Base-by-base conservation (phyloP, 1,139 yeast species). In the Debaryomyces robertsiae region DNA sequence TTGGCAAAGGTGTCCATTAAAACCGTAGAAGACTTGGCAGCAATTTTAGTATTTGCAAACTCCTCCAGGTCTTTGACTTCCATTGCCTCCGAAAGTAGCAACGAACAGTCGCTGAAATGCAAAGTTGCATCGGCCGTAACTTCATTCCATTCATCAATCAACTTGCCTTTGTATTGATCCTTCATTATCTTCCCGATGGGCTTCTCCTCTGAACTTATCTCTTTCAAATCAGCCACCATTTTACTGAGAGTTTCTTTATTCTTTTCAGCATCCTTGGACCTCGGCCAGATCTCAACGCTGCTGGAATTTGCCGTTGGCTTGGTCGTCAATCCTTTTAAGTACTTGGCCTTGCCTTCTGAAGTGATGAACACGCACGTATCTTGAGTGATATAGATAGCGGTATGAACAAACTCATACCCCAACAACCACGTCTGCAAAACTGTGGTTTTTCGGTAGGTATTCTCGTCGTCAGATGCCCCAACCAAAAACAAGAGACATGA, bases 371-470 rank as follows among this genome's bases (percentile, higher is more conserved):
- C 66, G 37, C 83, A 70, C 53, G 80, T 81, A 33, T 77, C 77
- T 41, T 77, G 74, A 4, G 87, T 78, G 45, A 91, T 68, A 39
- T 77, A 81, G 44, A 93, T 65, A 32, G 82, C 83, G 1, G 98
- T 90, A 43, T 95, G 94, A 16, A 96, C 95, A 58, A 93, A 91
- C 60, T 94, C 98, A 60, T 91, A 93, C 5, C 98, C 97, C 44
- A 93, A 69, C 44, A 93, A 70, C 98, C 98, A 93, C 38, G 85
- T 85, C 60, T 91, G 98, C 36, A 91, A 65, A 37, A 87, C 86
- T 0, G 96, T 84, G 9, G 96, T 84, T 63, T 89, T 89, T 58
- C 87, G 89, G 64, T 89, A 91, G 33, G 96, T 95, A 59, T 90
- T 87, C 47, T 85, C 93, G 44, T 87, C 94, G 56, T 87, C 90